Conservation (phyloP, 1,139 yeast genomes). For the Petasospora rhodanensis region DNA sequence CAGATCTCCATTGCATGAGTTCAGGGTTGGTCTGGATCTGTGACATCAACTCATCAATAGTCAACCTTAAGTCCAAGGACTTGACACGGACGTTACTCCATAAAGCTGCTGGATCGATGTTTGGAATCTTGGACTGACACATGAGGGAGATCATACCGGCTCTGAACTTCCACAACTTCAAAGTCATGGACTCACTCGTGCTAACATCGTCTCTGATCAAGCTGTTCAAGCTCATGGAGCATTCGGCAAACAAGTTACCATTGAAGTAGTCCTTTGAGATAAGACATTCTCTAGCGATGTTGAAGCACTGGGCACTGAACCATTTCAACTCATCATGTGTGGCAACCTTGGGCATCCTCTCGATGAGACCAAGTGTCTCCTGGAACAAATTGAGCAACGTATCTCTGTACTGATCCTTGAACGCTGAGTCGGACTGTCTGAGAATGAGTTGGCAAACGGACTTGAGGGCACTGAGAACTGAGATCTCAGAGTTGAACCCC, state of each 20-base stretch:
- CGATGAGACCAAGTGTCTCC: conserved; percentile 18
- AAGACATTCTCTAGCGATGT: conserved; percentile 15
- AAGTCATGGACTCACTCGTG: conserved; percentile 11
- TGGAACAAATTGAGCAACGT: conserved; percentile 13
- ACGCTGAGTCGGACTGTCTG: conserved; percentile 12
- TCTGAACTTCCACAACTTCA: conserved; percentile 20
- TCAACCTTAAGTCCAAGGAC: conserved; percentile 15
- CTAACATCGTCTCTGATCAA: conserved; percentile 19
- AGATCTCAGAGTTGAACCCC: conserved; percentile 11
- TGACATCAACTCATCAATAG: conserved; percentile 18
- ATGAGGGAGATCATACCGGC: conserved; percentile 15
- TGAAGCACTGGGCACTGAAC: conserved; percentile 20
- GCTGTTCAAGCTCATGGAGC: conserved; percentile 9
- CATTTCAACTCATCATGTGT: conserved; percentile 19
- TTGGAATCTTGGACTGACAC: conserved; percentile 14
- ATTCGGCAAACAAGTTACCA: conserved; percentile 16
- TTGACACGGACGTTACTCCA: conserved; percentile 15
- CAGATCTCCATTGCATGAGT: conserved; percentile 8
- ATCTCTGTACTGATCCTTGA: conserved; percentile 8
- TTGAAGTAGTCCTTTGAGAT: conserved; percentile 7
- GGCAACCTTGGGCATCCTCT: conserved; percentile 7
- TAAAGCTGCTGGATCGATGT: conserved; percentile 6
- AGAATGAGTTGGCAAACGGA: conserved; percentile 24
- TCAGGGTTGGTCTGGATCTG: conserved; percentile 10
- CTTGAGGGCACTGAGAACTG: conserved; percentile 24